Evolutionary conservation across 148 eudicot species (phyloP).

Genomic region (Bassia scoparia): DNA sequence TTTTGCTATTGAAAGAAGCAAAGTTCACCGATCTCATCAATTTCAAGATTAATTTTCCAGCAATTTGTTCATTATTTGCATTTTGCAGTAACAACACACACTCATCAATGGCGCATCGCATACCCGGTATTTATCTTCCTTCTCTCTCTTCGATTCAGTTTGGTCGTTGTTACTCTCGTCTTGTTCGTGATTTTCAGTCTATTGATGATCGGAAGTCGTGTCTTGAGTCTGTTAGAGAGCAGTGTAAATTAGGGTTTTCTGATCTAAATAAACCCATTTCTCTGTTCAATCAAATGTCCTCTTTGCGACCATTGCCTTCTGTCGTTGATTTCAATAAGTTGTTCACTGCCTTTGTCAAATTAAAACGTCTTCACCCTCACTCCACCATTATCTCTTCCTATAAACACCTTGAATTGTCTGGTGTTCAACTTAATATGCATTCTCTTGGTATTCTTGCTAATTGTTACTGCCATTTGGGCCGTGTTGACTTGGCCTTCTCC

Average conservation of each 20-base stretch:
- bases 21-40: too few species aligned
- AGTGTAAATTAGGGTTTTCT: slow-evolving; percentile 2
- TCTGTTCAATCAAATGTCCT: background rate
- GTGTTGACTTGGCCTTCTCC: background rate
- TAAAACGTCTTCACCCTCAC: background rate
- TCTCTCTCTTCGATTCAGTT: too few species aligned
- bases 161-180: too few species aligned
- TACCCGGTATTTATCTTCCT: too few species aligned
- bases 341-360: background rate
- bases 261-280: background rate
- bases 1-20: too few species aligned
- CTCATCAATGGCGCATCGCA: too few species aligned
- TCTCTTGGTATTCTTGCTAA: too few species aligned
- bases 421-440: too few species aligned
- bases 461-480: slow-evolving; percentile 1
- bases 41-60: too few species aligned
- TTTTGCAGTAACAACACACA: too few species aligned
- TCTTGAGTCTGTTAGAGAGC: background rate
- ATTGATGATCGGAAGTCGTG: background rate
- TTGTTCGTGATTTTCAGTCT: too few species aligned
- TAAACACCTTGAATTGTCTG: background rate
- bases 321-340: background rate
- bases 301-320: slow-evolving; percentile 2
- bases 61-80: too few species aligned
- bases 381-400: background rate